Base-by-base conservation (phyloP, 169 alveolate genomes). In the Perkinsus chesapeaki region DNA sequence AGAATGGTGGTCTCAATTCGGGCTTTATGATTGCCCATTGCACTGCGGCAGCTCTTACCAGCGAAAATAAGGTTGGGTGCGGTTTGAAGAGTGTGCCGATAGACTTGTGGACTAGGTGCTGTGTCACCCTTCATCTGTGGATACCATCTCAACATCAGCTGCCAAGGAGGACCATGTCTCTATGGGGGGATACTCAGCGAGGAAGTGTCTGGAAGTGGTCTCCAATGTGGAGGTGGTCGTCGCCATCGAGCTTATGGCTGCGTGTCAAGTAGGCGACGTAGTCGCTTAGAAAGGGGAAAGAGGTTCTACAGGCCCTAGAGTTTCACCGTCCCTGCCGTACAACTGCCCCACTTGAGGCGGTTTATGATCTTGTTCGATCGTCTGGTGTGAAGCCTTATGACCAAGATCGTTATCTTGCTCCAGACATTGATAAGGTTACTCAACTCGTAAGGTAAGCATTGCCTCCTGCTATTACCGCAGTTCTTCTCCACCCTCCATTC, bases 111-210 rank as follows among this genome's bases (percentile, higher is more conserved):
- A 1, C 27, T 34, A 60, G 82, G 82, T 60, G 12, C 94, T 96
- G 0, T 91, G 94, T 48, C 94, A 96, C 92, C 97, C 97, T 36
- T 95, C 96, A 38, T 96, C 97, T 60, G 95, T 95, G 27, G 97
- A 96, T 48, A 91, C 96, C 27, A 48, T 95, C 38, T 93, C 96
- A 0, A 96, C 96, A 23, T 96, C 96, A 23, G 96, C 96, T 0
- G 96, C 94, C 34, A 93, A 95, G 91, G 97, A 96, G 94, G 97
- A 96, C 91, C 97, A 96, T 93, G 97, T 96, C 0, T 94, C 96
- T 0, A 96, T 96, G 97, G 97, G 96, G 39, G 95, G 96, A 0
- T 93, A 91, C 92, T 93, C 95, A 47, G 96, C 97, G 36, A 94
- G 96, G 93, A 95, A 96, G 90, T 95, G 94, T 0, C n/a, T 94